These are phyloP conservation scores for Colletotrichum truncatum DNA, from an alignment of 2,329 filamentous ascomycete genomes.

Conservation along the genomic window DNA sequence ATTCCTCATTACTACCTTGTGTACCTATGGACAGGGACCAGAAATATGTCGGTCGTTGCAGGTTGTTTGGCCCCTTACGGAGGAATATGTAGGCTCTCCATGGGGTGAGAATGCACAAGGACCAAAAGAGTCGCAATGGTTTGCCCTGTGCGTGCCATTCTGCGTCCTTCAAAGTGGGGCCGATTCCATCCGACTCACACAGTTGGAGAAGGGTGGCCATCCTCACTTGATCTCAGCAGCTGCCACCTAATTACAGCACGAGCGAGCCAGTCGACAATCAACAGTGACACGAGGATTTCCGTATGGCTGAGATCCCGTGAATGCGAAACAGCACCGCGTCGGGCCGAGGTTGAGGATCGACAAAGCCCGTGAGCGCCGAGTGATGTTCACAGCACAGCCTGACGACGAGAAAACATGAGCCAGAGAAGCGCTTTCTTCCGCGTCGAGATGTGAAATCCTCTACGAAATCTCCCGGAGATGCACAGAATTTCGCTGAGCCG, in stretches of 20 bases:
- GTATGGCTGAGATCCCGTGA: neutral
- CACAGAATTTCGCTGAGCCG: neutral
- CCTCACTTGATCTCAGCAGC: neutral
- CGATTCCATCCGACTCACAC: slow-evolving; percentile 14
- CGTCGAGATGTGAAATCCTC: too few relatives aligned
- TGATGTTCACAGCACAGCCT: too few relatives aligned
- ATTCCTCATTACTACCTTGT: neutral
- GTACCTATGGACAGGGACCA: neutral
- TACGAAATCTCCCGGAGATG: too few relatives aligned
- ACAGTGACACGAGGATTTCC: neutral
- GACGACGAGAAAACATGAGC: too few relatives aligned
- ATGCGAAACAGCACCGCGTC: neutral
- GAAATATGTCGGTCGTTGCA: neutral
- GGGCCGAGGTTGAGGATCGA: neutral
- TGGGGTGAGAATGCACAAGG: slow-evolving; percentile 13
- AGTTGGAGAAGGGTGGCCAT: neutral
- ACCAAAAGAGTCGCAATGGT: neutral
- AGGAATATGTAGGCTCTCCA: neutral
- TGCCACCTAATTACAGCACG: neutral
- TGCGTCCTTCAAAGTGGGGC: slow-evolving; percentile 1
- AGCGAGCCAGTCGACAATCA: neutral
- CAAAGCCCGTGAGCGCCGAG: too few relatives aligned
- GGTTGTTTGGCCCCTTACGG: neutral
- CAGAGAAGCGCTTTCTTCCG: too few relatives aligned
- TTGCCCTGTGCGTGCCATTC: slow-evolving; percentile 5